These are phyloP conservation scores for Coprinellus micaceus DNA, from an alignment of 768 basidiomycete genomes.

Conservation along the genomic window DNA sequence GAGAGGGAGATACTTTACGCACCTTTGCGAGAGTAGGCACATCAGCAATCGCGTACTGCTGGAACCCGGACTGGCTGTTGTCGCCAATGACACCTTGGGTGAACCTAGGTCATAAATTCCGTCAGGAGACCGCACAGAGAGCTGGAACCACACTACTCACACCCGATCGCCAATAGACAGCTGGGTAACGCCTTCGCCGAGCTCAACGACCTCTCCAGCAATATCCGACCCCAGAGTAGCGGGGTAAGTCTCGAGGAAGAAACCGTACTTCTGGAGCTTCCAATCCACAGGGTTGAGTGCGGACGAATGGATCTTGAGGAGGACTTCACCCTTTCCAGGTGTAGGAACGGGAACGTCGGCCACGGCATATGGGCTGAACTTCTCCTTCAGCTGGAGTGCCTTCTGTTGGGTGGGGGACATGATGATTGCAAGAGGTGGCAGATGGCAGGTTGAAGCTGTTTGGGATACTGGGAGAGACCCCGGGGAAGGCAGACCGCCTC, in stretches of 20 bases:
- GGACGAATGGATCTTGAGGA: conserved; percentile 36
- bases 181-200: conserved; percentile 46
- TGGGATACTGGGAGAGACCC: no score
- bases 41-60: conserved; percentile 37
- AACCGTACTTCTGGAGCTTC: conserved; percentile 42
- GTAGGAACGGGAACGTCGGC: conserved; percentile 22
- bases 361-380: conserved; percentile 32
- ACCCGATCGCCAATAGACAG: conserved; percentile 48
- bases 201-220: conserved; percentile 27
- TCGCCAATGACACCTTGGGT: conserved; percentile 34
- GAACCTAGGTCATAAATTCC: conserved; percentile 28
- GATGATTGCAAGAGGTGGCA: conserved; percentile 19
- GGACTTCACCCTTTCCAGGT: conserved; percentile 23
- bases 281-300: conserved; percentile 53
- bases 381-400: conserved; percentile 28
- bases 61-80: conserved; percentile 34
- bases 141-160: conserved; percentile 25
- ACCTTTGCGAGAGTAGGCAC: conserved; percentile 37
- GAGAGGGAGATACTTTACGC: conserved; percentile 18
- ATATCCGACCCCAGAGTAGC: conserved; percentile 45
- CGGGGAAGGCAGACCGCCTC: no score
- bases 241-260: conserved; percentile 39
- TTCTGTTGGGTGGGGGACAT: conserved; percentile 40
- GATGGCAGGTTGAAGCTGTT: no score
- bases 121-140: conserved; percentile 8